Conservation (phyloP, 2,329 filamentous ascomycete species). For the Pleoardoris graminearum region DNA sequence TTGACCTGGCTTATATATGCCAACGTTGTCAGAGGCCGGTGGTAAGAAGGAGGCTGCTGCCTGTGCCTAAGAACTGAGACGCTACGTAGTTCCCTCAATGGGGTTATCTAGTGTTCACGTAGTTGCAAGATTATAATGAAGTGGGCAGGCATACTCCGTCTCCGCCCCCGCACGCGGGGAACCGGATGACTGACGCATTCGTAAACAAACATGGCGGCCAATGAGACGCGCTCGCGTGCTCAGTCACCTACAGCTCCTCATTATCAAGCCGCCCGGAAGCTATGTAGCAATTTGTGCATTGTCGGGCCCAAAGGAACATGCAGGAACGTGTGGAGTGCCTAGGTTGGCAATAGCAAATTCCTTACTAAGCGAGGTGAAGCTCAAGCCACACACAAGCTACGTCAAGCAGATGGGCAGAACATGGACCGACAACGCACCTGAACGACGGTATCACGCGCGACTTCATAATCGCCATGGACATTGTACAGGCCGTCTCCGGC, state of each 20-base stretch:
- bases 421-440: constrained; percentile 9
- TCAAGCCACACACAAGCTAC: constrained; percentile 16
- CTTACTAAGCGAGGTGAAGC: constrained; percentile 11
- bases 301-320: neutral
- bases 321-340: too few relatives aligned
- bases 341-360: too few relatives aligned
- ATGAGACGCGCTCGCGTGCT: neutral
- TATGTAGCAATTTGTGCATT: neutral
- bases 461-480: constrained; percentile 69
- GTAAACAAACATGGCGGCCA: neutral
- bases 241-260: neutral
- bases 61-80: neutral
- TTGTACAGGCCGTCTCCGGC: constrained; percentile 87
- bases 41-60: neutral
- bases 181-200: neutral
- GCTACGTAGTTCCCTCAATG: too few relatives aligned
- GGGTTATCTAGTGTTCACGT: too few relatives aligned
- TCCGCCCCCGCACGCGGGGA: too few relatives aligned
- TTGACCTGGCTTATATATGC: neutral
- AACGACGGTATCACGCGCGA: too few relatives aligned
- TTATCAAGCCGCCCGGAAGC: neutral
- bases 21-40: neutral
- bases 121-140: neutral
- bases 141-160: too few relatives aligned
- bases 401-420: constrained; percentile 8